phyloP scores from a whole-genome alignment of 176 grass and related monocot genomes.

The Aegilops longissima region DNA sequence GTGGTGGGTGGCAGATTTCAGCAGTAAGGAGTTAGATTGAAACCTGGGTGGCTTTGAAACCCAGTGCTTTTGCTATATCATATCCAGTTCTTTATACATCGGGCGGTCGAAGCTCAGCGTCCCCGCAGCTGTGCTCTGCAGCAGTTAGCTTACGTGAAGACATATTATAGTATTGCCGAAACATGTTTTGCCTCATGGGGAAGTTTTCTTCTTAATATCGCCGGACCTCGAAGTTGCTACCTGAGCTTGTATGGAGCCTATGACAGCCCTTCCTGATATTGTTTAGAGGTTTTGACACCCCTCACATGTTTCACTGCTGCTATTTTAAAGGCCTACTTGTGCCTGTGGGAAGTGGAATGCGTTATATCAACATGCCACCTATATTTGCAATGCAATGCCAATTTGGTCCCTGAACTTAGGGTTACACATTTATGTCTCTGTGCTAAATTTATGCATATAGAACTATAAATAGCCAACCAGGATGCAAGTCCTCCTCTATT shows the following conservation, averaged over 20 bases:
- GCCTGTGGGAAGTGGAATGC: not conserved
- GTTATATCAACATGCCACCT: not conserved
- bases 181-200: not conserved
- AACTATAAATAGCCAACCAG: not conserved
- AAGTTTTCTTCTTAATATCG: not conserved
- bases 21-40: conserved; percentile 14
- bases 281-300: not conserved
- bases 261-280: not conserved
- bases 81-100: not conserved
- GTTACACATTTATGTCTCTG: not conserved
- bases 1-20: conserved; percentile 33
- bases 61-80: not conserved
- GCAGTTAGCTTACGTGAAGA: conserved; percentile 7
- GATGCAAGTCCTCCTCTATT: not conserved
- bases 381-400: not conserved
- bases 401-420: not conserved
- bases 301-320: not conserved
- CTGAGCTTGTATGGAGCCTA: not conserved
- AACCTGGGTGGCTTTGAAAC: conserved; percentile 16
- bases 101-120: not conserved
- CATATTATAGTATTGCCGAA: not conserved
- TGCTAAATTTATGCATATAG: not conserved
- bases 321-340: not conserved
- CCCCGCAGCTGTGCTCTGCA: not conserved
- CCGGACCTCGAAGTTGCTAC: not conserved